Base-by-base conservation (phyloP, 2,329 filamentous ascomycete genomes). In the Colletotrichum filicis region DNA sequence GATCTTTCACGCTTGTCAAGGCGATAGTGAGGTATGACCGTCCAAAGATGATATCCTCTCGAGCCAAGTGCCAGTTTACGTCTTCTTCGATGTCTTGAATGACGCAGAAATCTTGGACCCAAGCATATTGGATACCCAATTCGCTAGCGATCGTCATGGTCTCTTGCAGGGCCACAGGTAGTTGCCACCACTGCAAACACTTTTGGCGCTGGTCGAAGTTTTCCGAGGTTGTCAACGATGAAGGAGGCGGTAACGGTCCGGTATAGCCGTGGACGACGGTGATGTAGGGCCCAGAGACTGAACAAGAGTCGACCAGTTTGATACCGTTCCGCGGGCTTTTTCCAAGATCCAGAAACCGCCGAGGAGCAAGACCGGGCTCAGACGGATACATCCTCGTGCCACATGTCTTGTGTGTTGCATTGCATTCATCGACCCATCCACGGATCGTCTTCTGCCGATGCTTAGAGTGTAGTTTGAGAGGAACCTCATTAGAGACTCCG, bases 131-230 rank as follows among this genome's bases (percentile, higher is more conserved):
- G 12, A 65, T 8, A n/a, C 56, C n/a, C 16, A 70, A 67, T 1
- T 70, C 70, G 7, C 28, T 7, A 2, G 70, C 70, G 9, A 73
- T 16, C 3, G 24, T 28, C 6, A 73, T 16, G 30, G 53, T 42
- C 49, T 73, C 70, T 32, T 70, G 66, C 1, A 73, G 28, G 2
- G 59, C 60, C 11, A 35, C n/a, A 3, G 70, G 70, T 19, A 73
- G 30, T 26, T 61, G 59, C 66, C 66, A 70, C 70, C 70, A 66
- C 22, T 28, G 37, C 5, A 73, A 55, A 4, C 32, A 3, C 14
- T 30, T 55, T 42, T 35, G 59, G 11, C 70, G 53, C 3, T 58
- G 37, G n/a, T 60, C 8, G 1, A 73, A 12, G 7, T 73, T 70
- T 9, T 68, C n/a, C 5, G 16, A 1, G 16, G 42, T 64, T n/a